phyloP scores from a whole-genome alignment of 129 eudicot genomes.

The Ambrosia trifida region DNA sequence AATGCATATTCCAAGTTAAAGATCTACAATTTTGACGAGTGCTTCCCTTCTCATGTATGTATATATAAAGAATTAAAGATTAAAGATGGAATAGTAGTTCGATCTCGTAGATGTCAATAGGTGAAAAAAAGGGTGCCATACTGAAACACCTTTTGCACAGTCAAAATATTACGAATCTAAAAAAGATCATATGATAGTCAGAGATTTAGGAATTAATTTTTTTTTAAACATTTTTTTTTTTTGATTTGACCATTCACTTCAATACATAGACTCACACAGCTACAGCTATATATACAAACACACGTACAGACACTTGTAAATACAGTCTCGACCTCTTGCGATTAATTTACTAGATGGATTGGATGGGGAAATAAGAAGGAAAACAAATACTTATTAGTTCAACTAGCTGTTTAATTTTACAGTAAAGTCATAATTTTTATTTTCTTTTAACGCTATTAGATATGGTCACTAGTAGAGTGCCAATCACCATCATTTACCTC shows the following conservation, averaged over 20 bases:
- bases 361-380: no score
- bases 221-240: not conserved
- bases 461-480: no score
- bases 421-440: no score
- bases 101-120: not conserved
- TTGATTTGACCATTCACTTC: conserved; percentile 15
- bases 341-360: no score
- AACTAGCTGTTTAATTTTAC: no score
- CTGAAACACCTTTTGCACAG: conserved; percentile 1
- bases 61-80: no score
- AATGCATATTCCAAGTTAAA: no score
- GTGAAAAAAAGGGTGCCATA: conserved; percentile 2
- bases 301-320: not conserved
- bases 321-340: not conserved
- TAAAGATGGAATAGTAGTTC: not conserved
- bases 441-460: no score
- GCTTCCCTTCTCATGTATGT: no score
- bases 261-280: not conserved
- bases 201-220: conserved; percentile 1
- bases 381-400: no score
- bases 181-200: conserved; percentile 8
- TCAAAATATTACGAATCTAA: not conserved
- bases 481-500: no score
- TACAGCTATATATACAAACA: not conserved
- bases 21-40: no score